A percentile compares a stretch with the other conserved stretches of the same genome.
Evolutionary conservation across 108 stramenopile genomes (phyloP).

Genomic region (Fragilaria crotonensis): DNA sequence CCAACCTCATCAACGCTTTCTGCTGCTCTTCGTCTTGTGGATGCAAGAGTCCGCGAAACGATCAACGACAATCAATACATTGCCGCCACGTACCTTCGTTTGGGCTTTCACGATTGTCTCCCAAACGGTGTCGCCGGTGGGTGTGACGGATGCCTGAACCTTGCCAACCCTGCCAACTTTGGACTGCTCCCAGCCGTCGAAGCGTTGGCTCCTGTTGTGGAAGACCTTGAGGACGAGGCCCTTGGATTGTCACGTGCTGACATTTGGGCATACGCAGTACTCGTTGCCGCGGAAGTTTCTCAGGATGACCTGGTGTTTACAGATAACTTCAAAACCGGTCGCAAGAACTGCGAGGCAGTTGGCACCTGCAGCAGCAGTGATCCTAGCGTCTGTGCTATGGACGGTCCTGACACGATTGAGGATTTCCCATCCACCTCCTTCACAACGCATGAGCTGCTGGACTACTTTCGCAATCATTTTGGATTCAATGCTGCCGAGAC

Average conservation of each 20-base stretch:
- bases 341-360: not conserved
- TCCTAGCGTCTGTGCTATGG: not conserved
- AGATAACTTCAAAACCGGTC: not conserved
- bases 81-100: not conserved
- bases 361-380: slow-evolving; percentile 1
- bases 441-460: slow-evolving; percentile 17
- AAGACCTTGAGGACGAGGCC: slow-evolving; percentile 10
- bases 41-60: not conserved
- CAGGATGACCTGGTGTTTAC: slow-evolving; percentile 14
- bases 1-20: not conserved
- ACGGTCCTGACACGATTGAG: slow-evolving; percentile 15
- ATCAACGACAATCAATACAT: not conserved
- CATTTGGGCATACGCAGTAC: slow-evolving; percentile 42
- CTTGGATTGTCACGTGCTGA: slow-evolving; percentile 37
- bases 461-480: slow-evolving; percentile 38
- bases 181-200: slow-evolving; percentile 35
- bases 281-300: slow-evolving; percentile 36
- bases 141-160: slow-evolving; percentile 43
- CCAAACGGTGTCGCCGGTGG: not conserved
- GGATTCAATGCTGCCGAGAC: slow-evolving; percentile 33
- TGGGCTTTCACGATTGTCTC: not conserved
- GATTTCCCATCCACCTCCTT: slow-evolving; percentile 8
- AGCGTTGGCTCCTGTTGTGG: slow-evolving; percentile 27
- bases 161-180: slow-evolving; percentile 31
- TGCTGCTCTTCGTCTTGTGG: too few relatives aligned